Evolutionary conservation across 305 asterid species (phyloP).

Genomic region (Striga hermonthica): DNA sequence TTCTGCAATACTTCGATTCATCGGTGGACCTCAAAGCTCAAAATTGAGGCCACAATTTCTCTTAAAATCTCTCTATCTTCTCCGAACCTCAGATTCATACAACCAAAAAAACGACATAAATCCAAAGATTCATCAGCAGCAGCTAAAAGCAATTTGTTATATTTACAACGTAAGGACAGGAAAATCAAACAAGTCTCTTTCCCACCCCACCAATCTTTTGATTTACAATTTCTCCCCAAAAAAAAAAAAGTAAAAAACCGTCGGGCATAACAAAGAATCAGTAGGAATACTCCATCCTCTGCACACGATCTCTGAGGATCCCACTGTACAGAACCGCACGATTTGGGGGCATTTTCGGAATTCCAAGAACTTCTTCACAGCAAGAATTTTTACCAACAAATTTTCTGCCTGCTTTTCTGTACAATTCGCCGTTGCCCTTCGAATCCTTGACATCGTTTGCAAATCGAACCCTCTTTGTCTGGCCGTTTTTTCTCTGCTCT

Average conservation of each 20-base stretch:
- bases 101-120: neutral
- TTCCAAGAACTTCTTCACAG: slow-evolving; percentile 36
- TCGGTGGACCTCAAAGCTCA: slow-evolving; percentile 5
- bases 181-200: slow-evolving; percentile 3
- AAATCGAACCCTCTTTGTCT: slow-evolving; percentile 44
- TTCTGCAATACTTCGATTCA: slow-evolving; percentile 17
- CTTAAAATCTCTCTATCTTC: neutral
- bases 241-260: neutral
- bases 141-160: neutral
- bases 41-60: slow-evolving; percentile 26
- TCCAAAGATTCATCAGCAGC: slow-evolving; percentile 14
- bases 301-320: slow-evolving; percentile 65
- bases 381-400: slow-evolving; percentile 29
- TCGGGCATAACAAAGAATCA: slow-evolving; percentile 6
- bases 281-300: slow-evolving; percentile 31
- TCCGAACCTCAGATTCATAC: slow-evolving; percentile 8
- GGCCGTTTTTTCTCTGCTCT: slow-evolving; percentile 19
- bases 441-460: slow-evolving; percentile 50
- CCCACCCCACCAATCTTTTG: neutral
- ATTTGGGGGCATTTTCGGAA: slow-evolving; percentile 56
- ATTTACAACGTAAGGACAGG: slow-evolving; percentile 22
- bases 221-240: neutral
- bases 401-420: slow-evolving; percentile 37
- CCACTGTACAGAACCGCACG: slow-evolving; percentile 71
- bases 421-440: slow-evolving; percentile 45